Conservation (phyloP, 148 eudicot genomes). For the Simmondsia chinensis region DNA sequence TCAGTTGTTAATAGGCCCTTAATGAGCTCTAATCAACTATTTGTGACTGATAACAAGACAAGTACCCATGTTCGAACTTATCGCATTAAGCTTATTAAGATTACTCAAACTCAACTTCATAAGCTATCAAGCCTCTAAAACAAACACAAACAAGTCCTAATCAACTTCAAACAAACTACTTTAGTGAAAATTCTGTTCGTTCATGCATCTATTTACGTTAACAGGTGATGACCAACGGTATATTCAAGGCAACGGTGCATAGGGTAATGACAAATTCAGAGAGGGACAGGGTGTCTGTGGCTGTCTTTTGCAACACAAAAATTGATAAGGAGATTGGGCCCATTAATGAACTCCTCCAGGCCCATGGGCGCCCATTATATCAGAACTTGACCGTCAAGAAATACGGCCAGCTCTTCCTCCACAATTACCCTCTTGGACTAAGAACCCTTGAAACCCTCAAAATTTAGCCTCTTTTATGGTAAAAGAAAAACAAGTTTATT, state of each 20-base stretch:
- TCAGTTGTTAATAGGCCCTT: no score
- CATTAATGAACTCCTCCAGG: slow-evolving; percentile 7
- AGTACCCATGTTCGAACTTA: no score
- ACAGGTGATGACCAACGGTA: slow-evolving; percentile 28
- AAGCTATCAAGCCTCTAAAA: no score
- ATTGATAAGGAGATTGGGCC: slow-evolving; percentile 12
- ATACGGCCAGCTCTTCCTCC: slow-evolving; percentile 10
- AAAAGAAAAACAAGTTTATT: no score
- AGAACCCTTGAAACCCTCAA: slow-evolving; percentile 17
- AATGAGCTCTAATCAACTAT: no score
- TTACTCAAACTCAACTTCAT: no score
- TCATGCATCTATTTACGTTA: no score
- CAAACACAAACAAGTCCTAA: not conserved
- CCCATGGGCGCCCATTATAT: slow-evolving; percentile 11
- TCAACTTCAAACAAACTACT: not conserved
- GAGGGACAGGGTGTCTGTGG: slow-evolving; percentile 19
- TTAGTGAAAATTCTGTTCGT: not conserved
- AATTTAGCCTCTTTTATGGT: no score
- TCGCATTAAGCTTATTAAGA: no score
- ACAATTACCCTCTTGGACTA: slow-evolving; percentile 17
- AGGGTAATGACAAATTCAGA: slow-evolving; percentile 21
- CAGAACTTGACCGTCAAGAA: slow-evolving; percentile 10
- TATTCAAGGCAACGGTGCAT: slow-evolving; percentile 19
- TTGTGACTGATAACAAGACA: no score
- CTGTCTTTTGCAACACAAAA: slow-evolving; percentile 19